Evolutionary conservation across 305 asterid genomes (phyloP), one percentile per base, ranked within the genome.

Genomic region (Fraxinus ornus): DNA sequence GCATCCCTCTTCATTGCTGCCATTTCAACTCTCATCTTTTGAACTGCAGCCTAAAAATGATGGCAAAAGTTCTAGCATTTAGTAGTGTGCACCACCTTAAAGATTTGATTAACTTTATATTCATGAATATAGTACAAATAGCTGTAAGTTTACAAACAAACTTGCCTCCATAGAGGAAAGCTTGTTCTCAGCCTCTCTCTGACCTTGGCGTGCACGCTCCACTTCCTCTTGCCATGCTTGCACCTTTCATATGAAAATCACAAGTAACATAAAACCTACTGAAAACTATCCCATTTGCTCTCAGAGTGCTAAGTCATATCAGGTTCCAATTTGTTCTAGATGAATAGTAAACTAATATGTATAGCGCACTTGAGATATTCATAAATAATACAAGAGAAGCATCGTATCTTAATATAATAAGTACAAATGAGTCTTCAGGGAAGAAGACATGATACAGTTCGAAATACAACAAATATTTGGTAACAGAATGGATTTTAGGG

Each of bases 221-320:
- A 95, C 97, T 92, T 97, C 99, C 87, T 93, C 98, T 88, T 97
- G 98, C 98, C 97, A 92, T 86, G 98, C 98, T 90, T 97, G 98
- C 86, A 91, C 90, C 97, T 41, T 95, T 88, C 89, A 86, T 82
- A 79, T 83, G 75, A 86, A 77, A 81, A 79, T 83, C 30, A 80
- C 83, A 39, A 80, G 86, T 85, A 78, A 85, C 85, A 82, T 72
- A 79, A 75, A 86, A 81, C 74, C 57, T 30, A 78, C 62, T 24
- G 36, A 62, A 19, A 81, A 41, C 33, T 28, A 15, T 32, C 21
- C 6, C 68, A 30, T 24, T 80, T 52, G n/a, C 68, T 24, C 47
- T 13, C 15, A 33, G 82, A 82, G 83, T 84, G 77, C 47, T 49
- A 78, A 70, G 21, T 80, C 76, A 68, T n/a, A 75, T 70, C 75